Evolutionary conservation across 108 stramenopile genomes (phyloP), one percentile per base, ranked within the genome.

Genomic region (Conticribra weissflogii): DNA sequence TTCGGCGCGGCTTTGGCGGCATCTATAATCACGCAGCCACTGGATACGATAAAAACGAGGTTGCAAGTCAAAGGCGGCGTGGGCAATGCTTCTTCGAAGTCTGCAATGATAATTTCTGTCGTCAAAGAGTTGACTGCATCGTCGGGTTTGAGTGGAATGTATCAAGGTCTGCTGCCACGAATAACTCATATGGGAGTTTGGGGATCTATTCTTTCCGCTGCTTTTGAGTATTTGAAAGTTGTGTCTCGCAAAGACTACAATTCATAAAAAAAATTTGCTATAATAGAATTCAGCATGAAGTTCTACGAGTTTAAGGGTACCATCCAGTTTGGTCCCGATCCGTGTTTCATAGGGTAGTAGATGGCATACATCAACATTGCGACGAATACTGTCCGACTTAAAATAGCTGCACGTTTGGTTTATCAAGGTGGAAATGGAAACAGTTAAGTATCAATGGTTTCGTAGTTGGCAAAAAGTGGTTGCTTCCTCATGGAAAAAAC

Each of bases 1-100:
- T 65, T 83, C 47, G 71, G 69, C 65, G 82, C 82, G 23, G 82
- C 82, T 18, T 3, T 66, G n/a, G 68, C 56, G 46, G 61, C 82
- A 28, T 58, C 78, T 18, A 47, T 72, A 29, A 27, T 76, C 17
- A 83, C 82, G 21, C 82, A 83, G 45, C 82, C 82, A 17, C 54
- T 83, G 22, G 82, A 83, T 59, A 75, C 74, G 22, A 76, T 83
- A 33, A 83, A 83, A 62, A 83, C 82, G 14, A 56, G 78, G n/a
- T 48, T 83, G 27, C 82, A 83, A 31, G 81, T 83, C 14, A 65
- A 60, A 28, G 48, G 15, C 19, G 33, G 36, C 31, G 7, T 22
- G 28, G 48, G 54, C 1, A 24, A 24, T 17, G 23, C 15, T 19
- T 23, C 59, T 31, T 36, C 66, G 55, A 53, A 48, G 17, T 47